These are phyloP conservation scores for Russula foetens DNA, from an alignment of 768 basidiomycete species.

Conservation along the genomic window DNA sequence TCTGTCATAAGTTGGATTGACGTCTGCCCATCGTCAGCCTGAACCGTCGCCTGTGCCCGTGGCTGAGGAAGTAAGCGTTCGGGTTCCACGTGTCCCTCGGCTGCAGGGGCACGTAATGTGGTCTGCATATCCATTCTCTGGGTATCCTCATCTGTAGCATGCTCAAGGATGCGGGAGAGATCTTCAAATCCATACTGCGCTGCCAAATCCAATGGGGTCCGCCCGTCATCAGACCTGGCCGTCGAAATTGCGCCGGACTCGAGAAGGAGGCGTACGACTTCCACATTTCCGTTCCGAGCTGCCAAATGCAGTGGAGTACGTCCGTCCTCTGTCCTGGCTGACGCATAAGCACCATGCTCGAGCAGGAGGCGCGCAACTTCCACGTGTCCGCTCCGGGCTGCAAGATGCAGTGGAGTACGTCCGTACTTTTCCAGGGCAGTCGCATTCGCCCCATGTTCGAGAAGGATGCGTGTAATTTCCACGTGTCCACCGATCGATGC, in stretches of 20 bases:
- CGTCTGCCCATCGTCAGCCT: too few species aligned
- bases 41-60: too few species aligned
- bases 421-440: not conserved
- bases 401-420: not conserved
- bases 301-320: not conserved
- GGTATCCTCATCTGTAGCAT: too few species aligned
- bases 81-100: too few species aligned
- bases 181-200: too few species aligned
- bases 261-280: not conserved
- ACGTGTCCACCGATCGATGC: too few species aligned
- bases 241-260: not conserved
- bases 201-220: too few species aligned
- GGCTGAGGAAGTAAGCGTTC: too few species aligned
- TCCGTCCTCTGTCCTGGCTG: not conserved
- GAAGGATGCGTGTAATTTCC: not conserved
- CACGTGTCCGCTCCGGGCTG: not conserved
- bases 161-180: too few species aligned
- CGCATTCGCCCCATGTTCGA: not conserved
- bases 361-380: not conserved
- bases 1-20: too few species aligned
- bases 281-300: not conserved
- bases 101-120: too few species aligned
- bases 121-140: too few species aligned
- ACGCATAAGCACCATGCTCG: not conserved
- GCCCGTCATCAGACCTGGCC: not conserved